Conservation (phyloP, 805 yeast species). For the Hanseniaspora taiwanica region DNA sequence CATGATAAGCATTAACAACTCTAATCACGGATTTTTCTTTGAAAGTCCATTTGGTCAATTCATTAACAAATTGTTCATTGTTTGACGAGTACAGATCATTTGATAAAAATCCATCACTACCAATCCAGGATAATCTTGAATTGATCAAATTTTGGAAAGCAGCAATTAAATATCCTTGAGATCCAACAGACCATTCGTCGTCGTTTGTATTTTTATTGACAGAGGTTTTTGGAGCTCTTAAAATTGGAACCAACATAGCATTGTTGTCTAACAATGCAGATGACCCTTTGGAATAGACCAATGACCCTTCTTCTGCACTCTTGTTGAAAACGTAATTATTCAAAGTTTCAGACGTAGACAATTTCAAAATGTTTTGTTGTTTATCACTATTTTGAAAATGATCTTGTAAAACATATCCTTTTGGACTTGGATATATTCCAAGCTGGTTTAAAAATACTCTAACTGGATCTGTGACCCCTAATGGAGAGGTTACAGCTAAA, state of each 20-base stretch:
- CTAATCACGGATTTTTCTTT: constrained; percentile 53
- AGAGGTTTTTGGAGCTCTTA: constrained; percentile 53
- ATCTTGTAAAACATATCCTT: constrained; percentile 49
- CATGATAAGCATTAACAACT: constrained; percentile 40
- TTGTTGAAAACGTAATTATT: constrained; percentile 9
- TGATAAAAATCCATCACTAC: constrained; percentile 44
- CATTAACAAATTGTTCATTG: constrained; percentile 30
- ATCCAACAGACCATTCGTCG: constrained; percentile 64
- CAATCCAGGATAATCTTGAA: constrained; percentile 73
- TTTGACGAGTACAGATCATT: constrained; percentile 20
- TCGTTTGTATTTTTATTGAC: constrained; percentile 36
- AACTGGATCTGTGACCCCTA: constrained; percentile 43
- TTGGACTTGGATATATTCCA: constrained; percentile 78
- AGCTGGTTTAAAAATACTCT: constrained; percentile 60
- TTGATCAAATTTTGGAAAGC: constrained; percentile 71
- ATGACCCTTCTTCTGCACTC: constrained; percentile 5
- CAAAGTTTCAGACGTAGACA: constrained; percentile 8
- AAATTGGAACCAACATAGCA: constrained; percentile 55
- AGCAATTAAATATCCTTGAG: constrained; percentile 62
- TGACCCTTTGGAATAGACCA: constrained; percentile 34
- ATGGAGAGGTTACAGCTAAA: constrained; percentile 43
- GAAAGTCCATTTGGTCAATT: constrained; percentile 58
- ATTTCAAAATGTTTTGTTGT: constrained; percentile 5
- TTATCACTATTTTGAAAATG: constrained; percentile 33
- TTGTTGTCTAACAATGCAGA: constrained; percentile 61